Percentiles rank a stretch among this genome's conserved stretches.
Conservation (phyloP, 1,284 basidiomycete genomes). For the Peniophora sp. region DNA sequence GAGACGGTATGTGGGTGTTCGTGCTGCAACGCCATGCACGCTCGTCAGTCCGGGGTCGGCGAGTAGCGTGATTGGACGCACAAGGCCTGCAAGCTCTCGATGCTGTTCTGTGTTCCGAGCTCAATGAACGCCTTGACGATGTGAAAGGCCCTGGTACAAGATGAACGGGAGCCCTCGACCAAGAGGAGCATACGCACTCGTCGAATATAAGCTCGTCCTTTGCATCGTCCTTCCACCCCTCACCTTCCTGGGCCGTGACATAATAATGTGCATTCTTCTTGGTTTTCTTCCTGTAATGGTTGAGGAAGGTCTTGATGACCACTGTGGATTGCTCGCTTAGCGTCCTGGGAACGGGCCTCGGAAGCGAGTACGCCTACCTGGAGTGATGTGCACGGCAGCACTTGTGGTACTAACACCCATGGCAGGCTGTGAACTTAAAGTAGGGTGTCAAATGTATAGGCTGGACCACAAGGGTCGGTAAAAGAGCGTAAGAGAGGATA, state of each 20-base stretch:
- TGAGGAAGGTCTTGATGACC: slow-evolving; percentile 51
- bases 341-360: background rate
- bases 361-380: slow-evolving; percentile 24
- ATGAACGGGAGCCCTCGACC: background rate
- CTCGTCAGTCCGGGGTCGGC: background rate
- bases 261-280: slow-evolving; percentile 27
- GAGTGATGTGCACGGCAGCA: slow-evolving; percentile 46
- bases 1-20: slow-evolving; percentile 72
- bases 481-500: too few species aligned
- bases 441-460: background rate
- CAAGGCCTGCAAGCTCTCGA: slow-evolving; percentile 57
- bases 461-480: too few species aligned
- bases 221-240: slow-evolving; percentile 25
- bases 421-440: background rate
- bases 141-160: slow-evolving; percentile 45
- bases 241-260: slow-evolving; percentile 15
- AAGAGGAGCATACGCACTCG: slow-evolving; percentile 37
- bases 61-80: slow-evolving; percentile 19
- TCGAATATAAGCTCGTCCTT: slow-evolving; percentile 58
- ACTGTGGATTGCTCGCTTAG: slow-evolving; percentile 15
- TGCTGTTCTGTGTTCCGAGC: slow-evolving; percentile 48
- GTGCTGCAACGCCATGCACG: slow-evolving; percentile 33
- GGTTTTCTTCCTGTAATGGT: slow-evolving; percentile 43
- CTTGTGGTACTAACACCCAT: slow-evolving; percentile 48
- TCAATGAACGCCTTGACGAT: slow-evolving; percentile 63